Conservation (phyloP, 352 stramenopile species). For the Pythium grandisporangium region DNA sequence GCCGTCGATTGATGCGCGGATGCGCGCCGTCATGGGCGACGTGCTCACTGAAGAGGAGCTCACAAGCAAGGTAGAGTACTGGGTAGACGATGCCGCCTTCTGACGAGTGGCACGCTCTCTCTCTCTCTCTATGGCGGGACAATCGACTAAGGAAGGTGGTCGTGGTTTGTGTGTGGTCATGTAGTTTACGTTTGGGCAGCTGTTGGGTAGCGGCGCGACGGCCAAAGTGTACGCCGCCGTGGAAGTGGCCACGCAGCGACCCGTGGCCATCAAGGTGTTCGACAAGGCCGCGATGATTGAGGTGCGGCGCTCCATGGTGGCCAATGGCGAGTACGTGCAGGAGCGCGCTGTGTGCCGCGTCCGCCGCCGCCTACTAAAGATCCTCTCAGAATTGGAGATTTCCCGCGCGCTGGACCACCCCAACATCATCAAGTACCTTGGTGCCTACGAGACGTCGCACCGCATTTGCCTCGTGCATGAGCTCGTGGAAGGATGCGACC, state of each 20-base stretch:
- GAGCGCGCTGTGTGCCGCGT: constrained; percentile 72
- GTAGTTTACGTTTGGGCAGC: constrained; percentile 45
- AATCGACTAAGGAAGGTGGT: too few relatives aligned
- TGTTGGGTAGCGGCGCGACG: constrained; percentile 65
- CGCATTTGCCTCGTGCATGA: constrained; percentile 76
- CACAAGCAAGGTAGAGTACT: constrained; percentile 22
- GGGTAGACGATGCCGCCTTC: too few relatives aligned
- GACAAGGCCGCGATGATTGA: constrained; percentile 80
- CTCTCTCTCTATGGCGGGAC: too few relatives aligned
- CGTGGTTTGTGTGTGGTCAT: too few relatives aligned
- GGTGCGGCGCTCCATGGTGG: constrained; percentile 64
- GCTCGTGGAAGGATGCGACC: constrained; percentile 58
- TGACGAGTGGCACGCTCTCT: too few relatives aligned
- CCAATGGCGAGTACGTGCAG: constrained; percentile 35
- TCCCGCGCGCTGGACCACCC: constrained; percentile 56
- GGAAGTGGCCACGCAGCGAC: constrained; percentile 27
- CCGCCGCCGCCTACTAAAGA: constrained; percentile 60
- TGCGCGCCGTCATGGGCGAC: constrained; percentile 50
- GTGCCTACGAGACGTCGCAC: constrained; percentile 71
- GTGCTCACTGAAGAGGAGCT: constrained; percentile 57
- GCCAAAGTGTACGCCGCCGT: constrained; percentile 67
- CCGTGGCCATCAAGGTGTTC: constrained; percentile 76
- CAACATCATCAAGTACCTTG: constrained; percentile 72
- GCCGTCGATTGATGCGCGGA: constrained; percentile 51
- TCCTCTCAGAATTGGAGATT: constrained; percentile 81